These are phyloP conservation scores for Metarhizium anisopliae DNA, from an alignment of 2,329 filamentous ascomycete genomes.

Conservation along the genomic window DNA sequence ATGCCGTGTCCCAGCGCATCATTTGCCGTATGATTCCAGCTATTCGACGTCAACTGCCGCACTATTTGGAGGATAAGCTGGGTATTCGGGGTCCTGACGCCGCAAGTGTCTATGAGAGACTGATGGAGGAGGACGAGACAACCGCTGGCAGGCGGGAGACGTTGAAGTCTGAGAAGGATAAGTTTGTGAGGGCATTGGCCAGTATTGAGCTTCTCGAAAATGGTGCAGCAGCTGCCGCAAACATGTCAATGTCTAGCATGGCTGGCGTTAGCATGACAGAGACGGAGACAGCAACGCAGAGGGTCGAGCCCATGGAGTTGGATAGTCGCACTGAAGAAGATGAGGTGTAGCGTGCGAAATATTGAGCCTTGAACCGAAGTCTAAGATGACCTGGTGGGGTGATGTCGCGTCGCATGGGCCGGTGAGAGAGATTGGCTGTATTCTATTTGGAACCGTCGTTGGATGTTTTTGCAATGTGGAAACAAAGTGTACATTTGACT, in stretches of 20 bases:
- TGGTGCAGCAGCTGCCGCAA: slow-evolving; percentile 14
- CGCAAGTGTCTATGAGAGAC: slow-evolving; percentile 24
- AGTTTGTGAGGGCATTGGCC: slow-evolving; percentile 35
- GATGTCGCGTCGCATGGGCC: not conserved
- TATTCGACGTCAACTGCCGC: slow-evolving; percentile 29
- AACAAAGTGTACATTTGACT: no score
- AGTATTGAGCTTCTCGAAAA: slow-evolving; percentile 36
- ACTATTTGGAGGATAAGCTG: slow-evolving; percentile 34
- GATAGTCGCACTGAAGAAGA: not conserved
- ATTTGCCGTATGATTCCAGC: slow-evolving; percentile 39
- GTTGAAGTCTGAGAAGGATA: slow-evolving; percentile 34
- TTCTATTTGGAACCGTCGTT: not conserved
- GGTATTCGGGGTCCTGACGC: slow-evolving; percentile 26
- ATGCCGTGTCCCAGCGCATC: slow-evolving; percentile 40
- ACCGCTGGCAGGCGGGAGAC: slow-evolving; percentile 32
- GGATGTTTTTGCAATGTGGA: no score
- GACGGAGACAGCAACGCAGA: slow-evolving; percentile 12
- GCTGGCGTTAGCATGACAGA: slow-evolving; percentile 7
- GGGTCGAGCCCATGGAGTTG: not conserved
- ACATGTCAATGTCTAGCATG: slow-evolving; percentile 4
- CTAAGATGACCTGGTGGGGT: not conserved
- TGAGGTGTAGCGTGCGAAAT: not conserved
- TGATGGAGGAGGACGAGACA: slow-evolving; percentile 40
- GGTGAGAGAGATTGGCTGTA: not conserved
- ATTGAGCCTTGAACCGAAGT: not conserved